Evolutionary conservation across 2,329 filamentous ascomycete genomes (phyloP), one percentile per base, ranked within the genome.

Genomic region (Bipolaris zeicola): DNA sequence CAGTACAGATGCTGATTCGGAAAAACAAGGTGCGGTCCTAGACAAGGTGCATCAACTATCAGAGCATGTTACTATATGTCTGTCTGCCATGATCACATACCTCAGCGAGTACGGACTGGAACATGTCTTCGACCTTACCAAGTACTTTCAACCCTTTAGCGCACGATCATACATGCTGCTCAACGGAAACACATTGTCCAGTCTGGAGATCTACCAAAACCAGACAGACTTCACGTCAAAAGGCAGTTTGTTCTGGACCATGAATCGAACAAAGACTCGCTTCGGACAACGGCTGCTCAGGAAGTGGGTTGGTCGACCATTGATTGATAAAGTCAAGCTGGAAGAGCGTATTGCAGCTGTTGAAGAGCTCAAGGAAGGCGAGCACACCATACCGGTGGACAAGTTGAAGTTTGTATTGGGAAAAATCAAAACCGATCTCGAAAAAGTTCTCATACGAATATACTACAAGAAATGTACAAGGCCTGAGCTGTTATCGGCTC

Each of bases 381-480:
- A 88, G 45, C 87, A 87, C 39, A 88, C 86, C 0, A 76, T 82
- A 7, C 82, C 85, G 16, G 87, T 93, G 3, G 91, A 96, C 65
- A 89, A 89, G 60, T 77, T 98, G 1, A 89, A 87, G 61, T 83
- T 80, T 18, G 79, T 98, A 8, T 82, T 99, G 1, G 80, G 82
- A 24, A 89, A 83, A 57, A 88, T 89, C 59, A 91, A 84, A 71
- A 87, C 85, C 5, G 95, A 99, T 71, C 85, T 99, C 5, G 95
- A 99, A 77, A 92, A 95, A 65, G 95, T 91, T 59, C 81, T 99
- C 43, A 93, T 98, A 68, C 87, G 95, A 42, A 96, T 99, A 57
- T 99, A 98, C 80, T 99, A 99, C 76, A 92, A 93, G 47, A 97
- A 96, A 78, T 98, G 93, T 75, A 90, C 91, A 0, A 87, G 95